phyloP scores from a whole-genome alignment of 148 eudicot species.

The Nepenthes gracilis region DNA sequence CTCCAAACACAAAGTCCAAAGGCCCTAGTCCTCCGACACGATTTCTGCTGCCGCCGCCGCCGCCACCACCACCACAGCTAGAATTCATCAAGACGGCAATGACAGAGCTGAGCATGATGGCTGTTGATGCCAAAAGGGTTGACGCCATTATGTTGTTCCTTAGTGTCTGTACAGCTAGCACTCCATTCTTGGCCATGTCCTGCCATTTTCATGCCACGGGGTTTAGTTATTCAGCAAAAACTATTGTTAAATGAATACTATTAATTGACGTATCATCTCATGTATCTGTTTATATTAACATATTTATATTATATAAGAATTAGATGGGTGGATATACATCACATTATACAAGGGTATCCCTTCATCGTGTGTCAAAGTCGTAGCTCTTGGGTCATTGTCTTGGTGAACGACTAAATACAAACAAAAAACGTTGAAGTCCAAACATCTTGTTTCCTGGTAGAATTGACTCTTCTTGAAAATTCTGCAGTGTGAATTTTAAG shows the following conservation, averaged over 20 bases:
- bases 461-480: too few relatives aligned
- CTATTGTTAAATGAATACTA: too few relatives aligned
- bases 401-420: background rate
- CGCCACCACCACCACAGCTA: background rate
- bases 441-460: background rate
- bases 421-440: background rate
- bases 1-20: constrained; percentile 18
- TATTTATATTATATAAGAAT: too few relatives aligned
- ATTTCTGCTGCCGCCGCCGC: background rate
- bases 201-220: constrained; percentile 8
- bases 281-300: too few relatives aligned
- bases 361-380: too few relatives aligned
- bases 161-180: constrained; percentile 53
- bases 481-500: background rate
- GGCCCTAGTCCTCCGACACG: background rate
- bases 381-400: too few relatives aligned
- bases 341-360: too few relatives aligned
- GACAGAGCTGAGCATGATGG: constrained; percentile 56
- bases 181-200: constrained; percentile 48
- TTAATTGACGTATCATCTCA: too few relatives aligned
- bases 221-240: background rate
- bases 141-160: constrained; percentile 84
- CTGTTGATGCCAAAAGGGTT: constrained; percentile 51
- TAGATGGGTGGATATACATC: too few relatives aligned
- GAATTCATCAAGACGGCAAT: constrained; percentile 42